Base-by-base conservation (phyloP, 2,329 filamentous ascomycete species). In the Sodiomyces alkalinus region DNA sequence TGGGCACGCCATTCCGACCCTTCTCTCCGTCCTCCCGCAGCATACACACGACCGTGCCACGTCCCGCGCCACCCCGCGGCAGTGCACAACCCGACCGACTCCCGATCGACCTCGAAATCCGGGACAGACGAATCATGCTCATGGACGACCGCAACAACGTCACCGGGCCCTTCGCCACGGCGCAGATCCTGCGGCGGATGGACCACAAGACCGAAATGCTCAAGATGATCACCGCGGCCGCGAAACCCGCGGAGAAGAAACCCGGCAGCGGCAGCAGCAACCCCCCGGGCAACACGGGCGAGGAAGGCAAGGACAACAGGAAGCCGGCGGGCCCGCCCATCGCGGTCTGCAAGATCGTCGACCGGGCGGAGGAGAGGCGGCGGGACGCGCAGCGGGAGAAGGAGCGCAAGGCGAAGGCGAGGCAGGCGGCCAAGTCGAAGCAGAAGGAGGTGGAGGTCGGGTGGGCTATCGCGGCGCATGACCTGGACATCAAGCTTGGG, bases 371-470 rank as follows among this genome's bases (percentile, higher is more conserved):
- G 30, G 58, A 45, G 42, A 59, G 39, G 51, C 49, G 47, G 29
- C 51, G 54, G 34, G 51, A 59, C 38, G 47, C 51, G 27, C 39
- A 49, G 22, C 60, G 60, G 35, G 52, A 60, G 35, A 57, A 53
- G 38, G 55, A 56, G 36, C 51, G 53, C 41, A 56, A 58, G 25
- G 53, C 56, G 33, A 40, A 41, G 41, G 44, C 54, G 36, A 48
- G 51, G 38, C 34, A 48, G 44, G 40, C 45, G 13, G 43, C 55
- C 19, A 62, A 59, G 38, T 46, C 52, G 11, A 62, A 59, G 38
- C 46, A 52, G 11, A 94, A 94, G 56, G 76, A 77, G 46, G 51
- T 94, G n/a, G 86, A 94, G 55, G 42, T 96, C 41, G 87, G 83
- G 50, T 96, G 86, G 86, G 74, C 77, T 19, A 92, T 92, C 43